Evolutionary conservation across 768 basidiomycete species (phyloP).

Genomic region (Gloeostereum incarnatum): DNA sequence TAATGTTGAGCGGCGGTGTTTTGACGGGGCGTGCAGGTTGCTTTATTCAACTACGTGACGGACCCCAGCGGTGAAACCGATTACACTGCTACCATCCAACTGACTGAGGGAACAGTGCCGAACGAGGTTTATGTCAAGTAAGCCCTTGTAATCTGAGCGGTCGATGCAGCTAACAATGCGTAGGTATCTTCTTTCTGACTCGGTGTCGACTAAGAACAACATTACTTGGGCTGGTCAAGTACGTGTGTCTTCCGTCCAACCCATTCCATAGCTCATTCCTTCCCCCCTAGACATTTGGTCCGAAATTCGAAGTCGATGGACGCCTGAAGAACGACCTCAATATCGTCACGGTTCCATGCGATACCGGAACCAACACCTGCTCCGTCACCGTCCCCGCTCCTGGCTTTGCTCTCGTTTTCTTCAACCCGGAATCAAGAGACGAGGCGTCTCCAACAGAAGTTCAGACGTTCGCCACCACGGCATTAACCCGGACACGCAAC

Average conservation of each 20-base stretch:
- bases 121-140: conserved; percentile 44
- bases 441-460: conserved; percentile 20
- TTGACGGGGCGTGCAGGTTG: conserved; percentile 53
- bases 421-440: too few species aligned
- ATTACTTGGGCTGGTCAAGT: conserved; percentile 39
- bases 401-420: conserved; percentile 60
- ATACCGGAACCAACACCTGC: conserved; percentile 40
- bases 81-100: conserved; percentile 39
- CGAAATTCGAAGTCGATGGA: conserved; percentile 53
- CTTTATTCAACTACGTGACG: conserved; percentile 65
- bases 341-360: conserved; percentile 48
- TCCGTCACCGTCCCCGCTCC: conserved; percentile 55
- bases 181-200: not conserved
- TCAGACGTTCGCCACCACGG: conserved; percentile 47
- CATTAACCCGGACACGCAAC: conserved; percentile 16
- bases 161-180: not conserved
- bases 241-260: not conserved
- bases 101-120: conserved; percentile 27
- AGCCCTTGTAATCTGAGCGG: conserved; percentile 10
- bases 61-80: conserved; percentile 48
- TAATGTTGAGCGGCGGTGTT: conserved; percentile 55
- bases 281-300: conserved; percentile 1
- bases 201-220: conserved; percentile 26
- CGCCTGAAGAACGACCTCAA: conserved; percentile 39
- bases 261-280: not conserved